Percentiles rank a stretch among this genome's conserved stretches.
These are phyloP conservation scores for Phytophthora agathidicida DNA, from an alignment of 352 stramenopile genomes.

Conservation along the genomic window DNA sequence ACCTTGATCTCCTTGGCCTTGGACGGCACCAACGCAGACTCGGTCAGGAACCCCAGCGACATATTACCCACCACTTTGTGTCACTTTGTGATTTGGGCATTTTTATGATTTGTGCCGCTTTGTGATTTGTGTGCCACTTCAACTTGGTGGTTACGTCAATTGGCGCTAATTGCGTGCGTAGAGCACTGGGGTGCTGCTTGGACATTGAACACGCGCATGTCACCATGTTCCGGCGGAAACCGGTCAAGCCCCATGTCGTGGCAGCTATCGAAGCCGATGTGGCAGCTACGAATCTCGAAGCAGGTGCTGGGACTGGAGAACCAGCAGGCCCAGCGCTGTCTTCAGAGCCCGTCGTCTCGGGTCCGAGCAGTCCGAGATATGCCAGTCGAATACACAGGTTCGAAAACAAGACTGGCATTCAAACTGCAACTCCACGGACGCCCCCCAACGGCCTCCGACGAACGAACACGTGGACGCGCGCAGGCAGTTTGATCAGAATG, in stretches of 20 bases:
- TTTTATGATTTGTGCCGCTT: neutral
- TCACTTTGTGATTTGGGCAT: neutral
- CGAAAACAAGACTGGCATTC: slow-evolving; percentile 7
- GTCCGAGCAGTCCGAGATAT: neutral
- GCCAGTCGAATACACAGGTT: neutral
- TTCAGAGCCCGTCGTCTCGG: neutral
- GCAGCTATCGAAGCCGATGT: slow-evolving; percentile 11
- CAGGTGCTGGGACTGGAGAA: neutral
- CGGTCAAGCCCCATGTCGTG: slow-evolving; percentile 15
- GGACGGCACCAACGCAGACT: slow-evolving; percentile 91
- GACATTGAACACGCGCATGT: neutral
- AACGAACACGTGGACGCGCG: slow-evolving; percentile 22
- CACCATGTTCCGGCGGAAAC: slow-evolving; percentile 23
- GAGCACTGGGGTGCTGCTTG: too few species aligned
- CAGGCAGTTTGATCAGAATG: slow-evolving; percentile 14
- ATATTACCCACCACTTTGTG: slow-evolving; percentile 55
- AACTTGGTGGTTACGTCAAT: slow-evolving; percentile 3
- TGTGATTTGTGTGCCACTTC: too few species aligned
- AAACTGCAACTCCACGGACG: neutral
- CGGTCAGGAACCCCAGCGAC: slow-evolving; percentile 92
- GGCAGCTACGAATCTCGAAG: slow-evolving; percentile 10
- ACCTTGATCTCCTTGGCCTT: slow-evolving; percentile 91
- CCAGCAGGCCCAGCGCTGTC: too few species aligned
- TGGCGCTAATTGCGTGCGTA: neutral
- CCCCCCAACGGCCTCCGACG: slow-evolving; percentile 3